Conservation (phyloP, 2,329 filamentous ascomycete genomes). For the Pleomassaria siparia region DNA sequence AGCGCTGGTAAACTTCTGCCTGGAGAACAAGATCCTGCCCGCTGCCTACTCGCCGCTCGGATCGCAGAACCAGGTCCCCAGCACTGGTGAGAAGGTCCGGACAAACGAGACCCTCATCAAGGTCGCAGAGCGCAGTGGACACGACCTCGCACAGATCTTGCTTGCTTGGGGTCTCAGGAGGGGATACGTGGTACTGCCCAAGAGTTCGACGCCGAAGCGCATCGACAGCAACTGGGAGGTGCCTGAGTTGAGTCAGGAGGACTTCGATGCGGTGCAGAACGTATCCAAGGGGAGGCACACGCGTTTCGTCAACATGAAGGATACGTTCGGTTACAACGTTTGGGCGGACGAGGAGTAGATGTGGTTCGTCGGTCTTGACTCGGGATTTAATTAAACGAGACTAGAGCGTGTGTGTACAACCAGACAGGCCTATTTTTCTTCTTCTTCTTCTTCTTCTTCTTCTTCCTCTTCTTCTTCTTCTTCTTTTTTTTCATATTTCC, state of each 20-base stretch:
- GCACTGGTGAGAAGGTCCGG: conserved; percentile 67
- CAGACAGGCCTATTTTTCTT: no score
- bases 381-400: background rate
- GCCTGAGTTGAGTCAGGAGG: conserved; percentile 56
- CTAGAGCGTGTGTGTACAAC: background rate
- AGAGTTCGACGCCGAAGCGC: conserved; percentile 45
- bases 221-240: conserved; percentile 64
- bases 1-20: conserved; percentile 60
- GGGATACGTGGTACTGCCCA: conserved; percentile 49
- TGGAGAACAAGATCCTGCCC: conserved; percentile 60
- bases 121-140: conserved; percentile 71
- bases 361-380: conserved; percentile 8
- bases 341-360: conserved; percentile 46
- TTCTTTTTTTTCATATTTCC: background rate
- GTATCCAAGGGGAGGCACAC: conserved; percentile 68
- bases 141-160: conserved; percentile 78
- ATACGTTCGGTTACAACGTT: conserved; percentile 74
- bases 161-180: conserved; percentile 83
- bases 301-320: conserved; percentile 81
- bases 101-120: conserved; percentile 68
- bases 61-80: conserved; percentile 69
- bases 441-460: no score
- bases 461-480: no score
- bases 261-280: conserved; percentile 62
- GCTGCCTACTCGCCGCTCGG: conserved; percentile 69